Conservation (phyloP, 2,329 filamentous ascomycete species). For the Diplocarpon mali region DNA sequence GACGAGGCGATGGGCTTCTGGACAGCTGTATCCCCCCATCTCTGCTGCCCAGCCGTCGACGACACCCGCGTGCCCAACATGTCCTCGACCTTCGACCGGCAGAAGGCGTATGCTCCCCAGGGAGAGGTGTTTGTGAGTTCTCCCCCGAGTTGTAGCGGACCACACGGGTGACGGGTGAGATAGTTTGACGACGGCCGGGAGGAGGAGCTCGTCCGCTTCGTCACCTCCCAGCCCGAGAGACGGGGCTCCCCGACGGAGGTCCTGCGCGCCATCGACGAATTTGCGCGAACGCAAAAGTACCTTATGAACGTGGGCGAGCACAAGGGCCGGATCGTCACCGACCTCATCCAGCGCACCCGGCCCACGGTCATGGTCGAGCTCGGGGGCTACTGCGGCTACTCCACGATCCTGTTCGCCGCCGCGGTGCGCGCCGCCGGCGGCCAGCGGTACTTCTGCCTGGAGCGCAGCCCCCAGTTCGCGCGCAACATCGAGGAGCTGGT, state of each 20-base stretch:
- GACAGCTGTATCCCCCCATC: too few species aligned
- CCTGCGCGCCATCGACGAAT: constrained; percentile 61
- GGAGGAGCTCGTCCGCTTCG: constrained; percentile 58
- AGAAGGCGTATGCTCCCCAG: constrained; percentile 19
- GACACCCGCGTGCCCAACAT: neutral
- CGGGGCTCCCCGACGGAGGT: constrained; percentile 53
- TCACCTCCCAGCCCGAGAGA: constrained; percentile 51
- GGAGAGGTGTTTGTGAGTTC: constrained; percentile 20
- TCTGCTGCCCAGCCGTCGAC: too few species aligned
- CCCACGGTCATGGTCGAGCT: constrained; percentile 66
- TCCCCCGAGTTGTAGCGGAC: neutral
- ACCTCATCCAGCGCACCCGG: constrained; percentile 55
- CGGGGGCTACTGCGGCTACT: constrained; percentile 75
- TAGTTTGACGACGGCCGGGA: constrained; percentile 63
- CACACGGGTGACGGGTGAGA: neutral
- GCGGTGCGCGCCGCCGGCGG: constrained; percentile 54
- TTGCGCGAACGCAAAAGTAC: constrained; percentile 51
- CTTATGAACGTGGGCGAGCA: constrained; percentile 72
- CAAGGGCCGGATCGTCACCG: constrained; percentile 61
- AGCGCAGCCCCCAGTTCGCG: constrained; percentile 63
- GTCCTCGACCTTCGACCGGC: constrained; percentile 12
- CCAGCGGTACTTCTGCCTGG: constrained; percentile 57
- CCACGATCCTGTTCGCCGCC: constrained; percentile 62
- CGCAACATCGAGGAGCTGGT: constrained; percentile 59
- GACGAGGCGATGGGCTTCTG: neutral